Evolutionary conservation across 805 yeast genomes (phyloP), one percentile per base, ranked within the genome.

Genomic region (Candida khao-thaluensis): DNA sequence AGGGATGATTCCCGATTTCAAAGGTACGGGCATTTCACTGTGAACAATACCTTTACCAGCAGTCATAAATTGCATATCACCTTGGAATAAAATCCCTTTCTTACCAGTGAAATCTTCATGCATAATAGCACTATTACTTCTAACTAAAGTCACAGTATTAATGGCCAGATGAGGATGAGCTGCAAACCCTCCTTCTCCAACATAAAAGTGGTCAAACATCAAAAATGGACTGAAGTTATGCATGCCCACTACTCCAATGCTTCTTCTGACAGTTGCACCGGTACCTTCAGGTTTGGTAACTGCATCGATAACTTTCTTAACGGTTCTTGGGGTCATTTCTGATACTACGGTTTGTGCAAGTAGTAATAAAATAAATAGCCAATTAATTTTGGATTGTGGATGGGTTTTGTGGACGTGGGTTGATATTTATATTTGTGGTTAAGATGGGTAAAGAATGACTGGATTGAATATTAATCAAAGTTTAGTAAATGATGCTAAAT

Each of bases 11-110:
- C 81, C 77, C 28, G 72, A 72, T 26, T 74, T 68, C 15, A 66
- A 68, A 26, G 71, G 66, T 24, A 81, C 81, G 7, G 95, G 95
- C 78, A 87, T 87, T 56, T 88, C 96, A 2, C 88, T 76, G 59
- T 87, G 96, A 39, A 85, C 85, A 25, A 87, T 78, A 36, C 95
- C 96, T 51, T 74, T 76, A 43, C 95, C 96, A 4, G 96, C 95
- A 18, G 95, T 88, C 96, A 88, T 88, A 60, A 88, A 87, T 60
- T 88, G 96, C 49, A 89, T 67, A 57, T 88, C 96, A 41, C 95
- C 96, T 6, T 87, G 78, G 45, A 76, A 71, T 38, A 89, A 64
- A 7, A 85, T 70, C 40, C 95, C 96, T 38, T 75, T 72, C n/a
- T 83, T 66, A 1, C 95, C 95, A 2, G 95, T 85, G 62, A 88